Evolutionary conservation across 192 early-diverging fungal species (phyloP), one percentile per base, ranked within the genome.

Genomic region (Coemansia sp.): DNA sequence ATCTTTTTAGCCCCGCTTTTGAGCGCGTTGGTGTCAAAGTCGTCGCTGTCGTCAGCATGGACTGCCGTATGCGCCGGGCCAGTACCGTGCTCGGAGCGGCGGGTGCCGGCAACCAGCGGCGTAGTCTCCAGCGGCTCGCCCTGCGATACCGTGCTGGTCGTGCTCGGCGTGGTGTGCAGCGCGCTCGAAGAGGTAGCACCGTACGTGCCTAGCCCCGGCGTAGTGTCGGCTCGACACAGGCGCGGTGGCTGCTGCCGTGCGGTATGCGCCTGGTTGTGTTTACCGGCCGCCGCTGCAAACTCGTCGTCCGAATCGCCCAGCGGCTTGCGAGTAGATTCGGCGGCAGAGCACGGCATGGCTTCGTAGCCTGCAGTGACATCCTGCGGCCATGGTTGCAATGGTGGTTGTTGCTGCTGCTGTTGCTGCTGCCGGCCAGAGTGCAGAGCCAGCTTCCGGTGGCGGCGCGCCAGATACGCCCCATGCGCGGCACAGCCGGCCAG

Each of bases 1-100:
- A 53, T 60, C 50, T 77, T 77, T 39, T 77, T 77, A 5, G 45
- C 67, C 19, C 74, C 74, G 50, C 74, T 77, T 8, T 40, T 51
- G 15, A 77, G 56, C 6, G 74, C 74, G 31, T 77, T 58, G 19
- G 26, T 49, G 12, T 9, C 35, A 23, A 32, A 15, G 20, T 54
- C 50, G 22, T 35, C 56, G 0, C 25, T 23, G 6, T 40, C 56
- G 7, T 22, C 50, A 3, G 29, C 14, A 5, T 61, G 50, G 8
- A 30, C 48, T 9, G 35, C 25, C 21, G 50, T 29, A 20, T 39
- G 34, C 36, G 19, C 19, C 36, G 34, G 10, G 34, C 14, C 10
- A 3, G 36, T 15, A 2, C 31, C 44, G 8, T n/a, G n/a, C n/a
- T n/a, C n/a, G n/a, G n/a, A n/a, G n/a, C 27, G 17, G 25, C 27